Percentiles rank a stretch among this genome's conserved stretches.
Evolutionary conservation across 495 filamentous ascomycete genomes (phyloP).

Genomic region (Trichoderma virens): DNA sequence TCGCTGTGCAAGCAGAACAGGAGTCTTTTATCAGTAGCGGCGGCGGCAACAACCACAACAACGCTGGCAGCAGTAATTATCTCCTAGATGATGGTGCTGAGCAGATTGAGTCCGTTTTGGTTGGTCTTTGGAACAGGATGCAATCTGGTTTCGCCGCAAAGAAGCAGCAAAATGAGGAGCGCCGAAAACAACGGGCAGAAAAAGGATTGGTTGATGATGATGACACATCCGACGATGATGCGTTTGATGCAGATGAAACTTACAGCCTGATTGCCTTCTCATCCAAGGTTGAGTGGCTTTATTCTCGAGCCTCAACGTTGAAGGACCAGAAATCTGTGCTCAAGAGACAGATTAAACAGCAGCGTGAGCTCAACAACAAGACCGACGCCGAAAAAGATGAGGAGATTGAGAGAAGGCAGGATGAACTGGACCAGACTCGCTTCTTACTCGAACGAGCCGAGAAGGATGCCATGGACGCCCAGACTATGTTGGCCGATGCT

Average conservation of each 20-base stretch:
- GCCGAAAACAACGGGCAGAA: slow-evolving; percentile 36
- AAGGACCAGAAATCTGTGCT: slow-evolving; percentile 79
- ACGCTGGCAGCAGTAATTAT: slow-evolving; percentile 14
- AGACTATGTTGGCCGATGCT: slow-evolving; percentile 38
- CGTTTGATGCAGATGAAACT: slow-evolving; percentile 40
- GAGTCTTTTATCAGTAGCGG: slow-evolving; percentile 15
- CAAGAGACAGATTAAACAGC: slow-evolving; percentile 83
- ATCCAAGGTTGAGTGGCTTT: slow-evolving; percentile 68
- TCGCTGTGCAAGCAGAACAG: slow-evolving; percentile 23
- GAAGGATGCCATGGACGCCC: slow-evolving; percentile 37
- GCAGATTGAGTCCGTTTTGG: slow-evolving; percentile 50
- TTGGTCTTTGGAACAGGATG: slow-evolving; percentile 67
- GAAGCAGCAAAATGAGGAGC: slow-evolving; percentile 43
- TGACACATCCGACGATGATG: slow-evolving; percentile 43
- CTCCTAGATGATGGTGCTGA: slow-evolving; percentile 20
- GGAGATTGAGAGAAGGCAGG: slow-evolving; percentile 39
- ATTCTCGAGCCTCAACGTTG: slow-evolving; percentile 53
- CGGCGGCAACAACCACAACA: slow-evolving; percentile 10
- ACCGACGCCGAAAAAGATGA: slow-evolving; percentile 53
- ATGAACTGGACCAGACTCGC: slow-evolving; percentile 47
- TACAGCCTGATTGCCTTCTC: slow-evolving; percentile 66
- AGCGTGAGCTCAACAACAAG: slow-evolving; percentile 75
- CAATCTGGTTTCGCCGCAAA: slow-evolving; percentile 54
- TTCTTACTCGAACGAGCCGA: slow-evolving; percentile 40
- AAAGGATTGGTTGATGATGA: slow-evolving; percentile 36